phyloP scores from a whole-genome alignment of 1,139 yeast species.

The Diutina neorugosa region DNA sequence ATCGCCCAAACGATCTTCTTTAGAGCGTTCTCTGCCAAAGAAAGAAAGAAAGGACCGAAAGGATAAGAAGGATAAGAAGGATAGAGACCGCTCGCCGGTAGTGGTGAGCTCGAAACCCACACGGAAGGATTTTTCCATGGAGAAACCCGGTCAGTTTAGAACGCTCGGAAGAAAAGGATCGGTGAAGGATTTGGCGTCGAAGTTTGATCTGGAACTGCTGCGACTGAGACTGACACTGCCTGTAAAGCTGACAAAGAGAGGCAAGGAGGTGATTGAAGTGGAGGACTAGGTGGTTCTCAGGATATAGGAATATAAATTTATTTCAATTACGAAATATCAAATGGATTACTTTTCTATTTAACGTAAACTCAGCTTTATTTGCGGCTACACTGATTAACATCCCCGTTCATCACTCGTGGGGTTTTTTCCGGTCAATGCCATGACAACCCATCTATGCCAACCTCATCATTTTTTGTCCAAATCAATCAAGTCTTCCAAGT shows the following conservation, averaged over 20 bases:
- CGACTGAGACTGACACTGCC: slow-evolving; percentile 1
- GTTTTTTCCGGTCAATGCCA: neutral
- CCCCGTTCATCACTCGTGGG: too few relatives aligned
- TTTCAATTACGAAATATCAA: neutral
- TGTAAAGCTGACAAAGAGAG: neutral
- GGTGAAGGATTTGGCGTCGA: slow-evolving; percentile 22
- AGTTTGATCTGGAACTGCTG: slow-evolving; percentile 12
- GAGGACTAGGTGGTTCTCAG: neutral
- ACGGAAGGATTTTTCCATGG: slow-evolving; percentile 19
- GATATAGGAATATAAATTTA: neutral
- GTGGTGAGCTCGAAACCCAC: slow-evolving; percentile 20
- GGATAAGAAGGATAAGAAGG: neutral
- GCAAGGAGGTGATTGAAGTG: neutral
- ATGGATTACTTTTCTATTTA: too few relatives aligned
- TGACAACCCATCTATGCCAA: neutral
- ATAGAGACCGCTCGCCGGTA: neutral
- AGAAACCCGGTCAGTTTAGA: slow-evolving; percentile 20
- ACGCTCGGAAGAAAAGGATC: slow-evolving; percentile 22
- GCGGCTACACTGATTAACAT: neutral
- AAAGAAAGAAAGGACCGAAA: neutral
- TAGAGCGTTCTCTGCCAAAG: neutral
- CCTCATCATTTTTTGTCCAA: neutral
- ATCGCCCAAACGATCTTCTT: slow-evolving; percentile 2
- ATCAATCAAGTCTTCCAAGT: slow-evolving; percentile 44
- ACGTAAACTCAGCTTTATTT: neutral